Evolutionary conservation across 2,329 filamentous ascomycete genomes (phyloP), one percentile per base, ranked within the genome.

Genomic region (Sphaerulina musiva): DNA sequence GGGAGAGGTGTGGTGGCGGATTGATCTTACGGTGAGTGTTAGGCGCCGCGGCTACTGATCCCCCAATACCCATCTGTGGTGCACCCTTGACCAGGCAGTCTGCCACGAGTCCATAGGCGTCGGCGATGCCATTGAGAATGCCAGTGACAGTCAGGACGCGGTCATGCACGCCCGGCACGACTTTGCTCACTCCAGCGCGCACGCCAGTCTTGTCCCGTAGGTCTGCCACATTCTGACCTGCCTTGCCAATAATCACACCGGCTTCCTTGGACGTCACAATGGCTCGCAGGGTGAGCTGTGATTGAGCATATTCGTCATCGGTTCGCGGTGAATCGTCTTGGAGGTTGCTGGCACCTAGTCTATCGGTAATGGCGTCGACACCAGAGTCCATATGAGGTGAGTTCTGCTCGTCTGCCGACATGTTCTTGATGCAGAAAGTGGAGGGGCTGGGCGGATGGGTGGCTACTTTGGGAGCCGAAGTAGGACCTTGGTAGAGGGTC

Each of bases 261-360:
- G 93, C 93, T 76, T 98, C 93, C 78, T 97, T 97, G 72, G 93
- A 96, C 34, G 93, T 96, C 63, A 98, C 93, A 70, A 98, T 96
- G 65, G 93, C 93, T 71, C 93, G 88, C 60, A 98, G 83, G 58
- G 93, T 98, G 67, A 98, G 80, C 74, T 95, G 88, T 49, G 91
- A 84, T 71, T 90, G 83, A 48, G 89, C 90, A 70, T 98, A 98
- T 74, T 98, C 93, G 71, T 97, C 91, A 66, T 98, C 93, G 55
- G 92, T 95, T 77, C 92, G 93, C 66, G 89, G 92, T 57, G 92
- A 89, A 62, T 87, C 87, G 59, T 74, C 71, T 38, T 51, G 48
- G 45, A 72, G 66, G 64, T 68, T 71, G 47, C 75, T 62, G 51
- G 66, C 66, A 54, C 72, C 69, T 56, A 77, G 58, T 57, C 71